Conservation (phyloP, 2,329 filamentous ascomycete genomes). For the Cyphellophora attinorum region DNA sequence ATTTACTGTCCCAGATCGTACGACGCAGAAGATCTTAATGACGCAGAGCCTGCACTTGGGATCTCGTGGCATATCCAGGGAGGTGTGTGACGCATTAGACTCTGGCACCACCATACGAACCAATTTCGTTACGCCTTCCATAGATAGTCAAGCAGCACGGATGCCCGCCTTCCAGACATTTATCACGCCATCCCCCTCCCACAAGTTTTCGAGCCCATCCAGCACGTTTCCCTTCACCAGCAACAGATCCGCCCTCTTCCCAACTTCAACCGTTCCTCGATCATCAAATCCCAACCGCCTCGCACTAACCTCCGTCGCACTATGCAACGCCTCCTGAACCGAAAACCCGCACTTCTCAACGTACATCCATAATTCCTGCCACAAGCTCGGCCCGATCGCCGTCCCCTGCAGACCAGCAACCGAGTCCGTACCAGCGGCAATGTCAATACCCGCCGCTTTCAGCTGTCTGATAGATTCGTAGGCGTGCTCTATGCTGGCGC, state of each 20-base stretch:
- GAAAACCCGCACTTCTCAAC: conserved; percentile 21
- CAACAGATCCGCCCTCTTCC: conserved; percentile 17
- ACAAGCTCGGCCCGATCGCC: conserved; percentile 18
- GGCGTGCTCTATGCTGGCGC: conserved; percentile 14
- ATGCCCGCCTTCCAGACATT: conserved; percentile 17
- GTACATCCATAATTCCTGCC: conserved; percentile 21
- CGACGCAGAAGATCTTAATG: no score
- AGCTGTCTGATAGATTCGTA: conserved; percentile 15
- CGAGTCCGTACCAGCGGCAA: conserved; percentile 24
- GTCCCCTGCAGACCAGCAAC: conserved; percentile 16
- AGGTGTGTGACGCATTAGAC: no score
- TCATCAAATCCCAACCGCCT: conserved; percentile 20
- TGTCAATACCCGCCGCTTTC: conserved; percentile 19
- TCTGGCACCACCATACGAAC: no score
- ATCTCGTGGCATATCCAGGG: no score
- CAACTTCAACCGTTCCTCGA: conserved; percentile 19
- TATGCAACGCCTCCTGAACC: conserved; percentile 18
- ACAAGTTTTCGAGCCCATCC: conserved; percentile 13
- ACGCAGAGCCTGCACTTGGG: no score
- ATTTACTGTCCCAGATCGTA: no score
- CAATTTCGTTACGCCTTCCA: no score
- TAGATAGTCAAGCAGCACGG: conserved; percentile 11
- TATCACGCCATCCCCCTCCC: conserved; percentile 14
- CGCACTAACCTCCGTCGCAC: conserved; percentile 20
- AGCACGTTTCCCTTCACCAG: conserved; percentile 18